Conservation (phyloP, 108 stramenopile species). For the Seminavis robusta region DNA sequence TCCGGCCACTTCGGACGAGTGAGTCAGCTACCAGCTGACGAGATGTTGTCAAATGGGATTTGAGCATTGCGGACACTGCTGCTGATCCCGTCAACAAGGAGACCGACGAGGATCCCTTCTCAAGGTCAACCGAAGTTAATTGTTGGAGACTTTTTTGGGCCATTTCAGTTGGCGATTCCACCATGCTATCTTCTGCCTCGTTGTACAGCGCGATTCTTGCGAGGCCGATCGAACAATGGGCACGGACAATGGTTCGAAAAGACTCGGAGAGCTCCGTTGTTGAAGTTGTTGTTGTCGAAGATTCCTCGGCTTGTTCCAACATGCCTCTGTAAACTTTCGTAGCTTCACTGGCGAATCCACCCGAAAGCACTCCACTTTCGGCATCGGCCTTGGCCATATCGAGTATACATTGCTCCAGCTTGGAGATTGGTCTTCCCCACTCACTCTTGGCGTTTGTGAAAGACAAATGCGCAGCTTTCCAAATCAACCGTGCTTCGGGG, state of each 20-base stretch:
- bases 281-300: background rate
- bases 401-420: constrained; percentile 38
- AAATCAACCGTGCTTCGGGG: constrained; percentile 32
- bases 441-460: constrained; percentile 20
- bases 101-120: background rate
- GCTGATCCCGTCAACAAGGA: constrained; percentile 12
- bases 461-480: constrained; percentile 35
- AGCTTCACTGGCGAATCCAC: constrained; percentile 36
- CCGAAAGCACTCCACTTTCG: constrained; percentile 37
- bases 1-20: constrained; percentile 33
- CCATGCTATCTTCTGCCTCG: background rate
- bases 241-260: constrained; percentile 1
- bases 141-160: background rate
- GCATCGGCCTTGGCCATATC: constrained; percentile 67
- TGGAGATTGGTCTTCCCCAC: constrained; percentile 37
- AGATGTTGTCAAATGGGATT: constrained; percentile 39
- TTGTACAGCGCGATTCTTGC: constrained; percentile 1
- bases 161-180: background rate
- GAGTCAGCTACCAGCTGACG: constrained; percentile 64
- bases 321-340: constrained; percentile 24
- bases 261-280: background rate
- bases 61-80: background rate
- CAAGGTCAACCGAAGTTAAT: background rate
- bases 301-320: background rate
- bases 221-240: constrained; percentile 26